Conservation (phyloP, 257 asterid species). For the Eustoma russellianum region DNA sequence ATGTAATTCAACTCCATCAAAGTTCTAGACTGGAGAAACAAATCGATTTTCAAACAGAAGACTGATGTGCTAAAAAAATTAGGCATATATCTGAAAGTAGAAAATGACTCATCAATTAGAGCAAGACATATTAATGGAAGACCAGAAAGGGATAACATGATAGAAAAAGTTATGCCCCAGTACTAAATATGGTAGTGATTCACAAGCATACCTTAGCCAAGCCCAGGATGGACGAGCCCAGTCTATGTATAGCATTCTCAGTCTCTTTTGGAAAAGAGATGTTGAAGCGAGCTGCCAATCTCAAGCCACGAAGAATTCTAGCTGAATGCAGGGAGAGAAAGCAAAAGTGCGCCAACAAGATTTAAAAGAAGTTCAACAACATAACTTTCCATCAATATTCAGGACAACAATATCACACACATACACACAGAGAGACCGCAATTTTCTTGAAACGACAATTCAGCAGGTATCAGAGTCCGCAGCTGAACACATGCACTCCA, state of each 20-base stretch:
- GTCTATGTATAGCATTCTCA: constrained; percentile 26
- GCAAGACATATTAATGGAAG: no score
- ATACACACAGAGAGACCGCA: constrained; percentile 41
- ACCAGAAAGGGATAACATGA: no score
- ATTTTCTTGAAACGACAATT: constrained; percentile 69
- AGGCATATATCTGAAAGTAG: no score
- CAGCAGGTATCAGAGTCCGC: constrained; percentile 70
- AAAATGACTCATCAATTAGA: no score
- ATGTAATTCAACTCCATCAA: no score
- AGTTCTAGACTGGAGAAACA: no score
- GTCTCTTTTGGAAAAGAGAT: constrained; percentile 48
- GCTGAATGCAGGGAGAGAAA: constrained; percentile 32
- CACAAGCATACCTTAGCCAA: no score
- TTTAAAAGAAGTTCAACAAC: constrained; percentile 3
- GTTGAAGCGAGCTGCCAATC: constrained; percentile 91
- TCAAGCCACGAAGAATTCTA: constrained; percentile 88
- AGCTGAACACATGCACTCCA: constrained; percentile 39
- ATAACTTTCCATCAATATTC: not conserved
- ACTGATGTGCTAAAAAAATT: no score
- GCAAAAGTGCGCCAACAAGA: constrained; percentile 1
- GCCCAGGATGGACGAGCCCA: no score
- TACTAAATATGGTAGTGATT: no score
- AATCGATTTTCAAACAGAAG: no score
- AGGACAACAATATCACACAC: constrained; percentile 8
- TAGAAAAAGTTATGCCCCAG: no score